A percentile compares a stretch with the other conserved stretches of the same genome.
Conservation (phyloP, 2,329 filamentous ascomycete genomes). For the Venturia aucupariae region DNA sequence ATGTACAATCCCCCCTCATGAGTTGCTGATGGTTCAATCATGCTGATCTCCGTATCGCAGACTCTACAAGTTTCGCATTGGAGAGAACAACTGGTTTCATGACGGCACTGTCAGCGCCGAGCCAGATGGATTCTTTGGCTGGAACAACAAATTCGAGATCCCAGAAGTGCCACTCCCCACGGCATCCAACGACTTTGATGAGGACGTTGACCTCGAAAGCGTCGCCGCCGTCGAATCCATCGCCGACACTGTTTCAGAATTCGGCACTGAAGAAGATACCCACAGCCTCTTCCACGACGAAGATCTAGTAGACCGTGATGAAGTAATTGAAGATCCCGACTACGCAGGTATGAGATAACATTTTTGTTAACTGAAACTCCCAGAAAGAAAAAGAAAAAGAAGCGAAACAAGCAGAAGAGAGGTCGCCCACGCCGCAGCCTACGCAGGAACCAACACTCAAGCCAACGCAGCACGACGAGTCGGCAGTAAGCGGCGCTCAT, state of each 20-base stretch:
- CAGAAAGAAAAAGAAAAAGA: not conserved
- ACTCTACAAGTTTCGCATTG: conserved; percentile 13
- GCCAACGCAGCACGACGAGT: conserved; percentile 2
- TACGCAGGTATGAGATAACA: conserved; percentile 11
- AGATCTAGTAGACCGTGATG: conserved; percentile 12
- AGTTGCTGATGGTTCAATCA: not conserved
- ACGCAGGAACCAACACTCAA: not conserved
- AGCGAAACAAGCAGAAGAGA: conserved; percentile 1
- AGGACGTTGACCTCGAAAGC: conserved; percentile 12
- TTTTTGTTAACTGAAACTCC: not conserved
- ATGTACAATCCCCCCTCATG: not conserved
- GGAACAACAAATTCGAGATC: conserved; percentile 11
- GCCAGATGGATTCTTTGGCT: conserved; percentile 9
- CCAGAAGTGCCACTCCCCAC: conserved; percentile 7
- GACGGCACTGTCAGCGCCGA: conserved; percentile 10
- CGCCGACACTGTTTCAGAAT: conserved; percentile 12
- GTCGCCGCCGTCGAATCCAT: conserved; percentile 13
- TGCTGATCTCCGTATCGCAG: not conserved
- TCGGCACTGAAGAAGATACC: conserved; percentile 2
- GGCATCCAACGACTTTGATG: conserved; percentile 1
- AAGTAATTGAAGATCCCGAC: conserved; percentile 13
- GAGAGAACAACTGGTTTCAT: conserved; percentile 12
- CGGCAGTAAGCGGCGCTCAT: conserved; percentile 6
- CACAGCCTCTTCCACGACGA: not conserved
- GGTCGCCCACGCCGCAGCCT: not conserved